Conservation (phyloP, 1,139 yeast genomes). For the Lizanozyma gosingica region DNA sequence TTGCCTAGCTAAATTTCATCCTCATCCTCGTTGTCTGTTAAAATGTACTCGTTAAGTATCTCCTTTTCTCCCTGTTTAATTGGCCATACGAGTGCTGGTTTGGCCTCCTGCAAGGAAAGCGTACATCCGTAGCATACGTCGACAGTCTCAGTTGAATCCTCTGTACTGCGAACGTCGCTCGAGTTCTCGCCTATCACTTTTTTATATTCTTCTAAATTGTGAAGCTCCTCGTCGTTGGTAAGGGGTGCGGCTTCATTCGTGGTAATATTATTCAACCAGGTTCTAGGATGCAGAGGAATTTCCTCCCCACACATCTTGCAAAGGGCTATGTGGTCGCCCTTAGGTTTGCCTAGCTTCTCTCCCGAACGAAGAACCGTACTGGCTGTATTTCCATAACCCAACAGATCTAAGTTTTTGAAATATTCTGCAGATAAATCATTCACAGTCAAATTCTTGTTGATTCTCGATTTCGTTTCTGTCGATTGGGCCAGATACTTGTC, state of each 20-base stretch:
- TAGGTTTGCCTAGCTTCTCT: slow-evolving; percentile 60
- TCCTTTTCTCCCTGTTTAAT: slow-evolving; percentile 18
- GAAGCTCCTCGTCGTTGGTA: slow-evolving; percentile 31
- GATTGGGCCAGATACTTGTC: slow-evolving; percentile 14
- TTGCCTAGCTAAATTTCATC: not conserved
- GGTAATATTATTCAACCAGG: slow-evolving; percentile 70
- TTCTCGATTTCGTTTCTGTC: slow-evolving; percentile 18
- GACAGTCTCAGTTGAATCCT: slow-evolving; percentile 7
- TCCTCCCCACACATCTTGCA: slow-evolving; percentile 48
- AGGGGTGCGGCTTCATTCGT: slow-evolving; percentile 51
- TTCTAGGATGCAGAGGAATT: slow-evolving; percentile 48
- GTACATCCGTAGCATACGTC: slow-evolving; percentile 73
- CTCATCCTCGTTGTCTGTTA: slow-evolving; percentile 32
- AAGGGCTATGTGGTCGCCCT: slow-evolving; percentile 7
- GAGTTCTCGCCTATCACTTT: not conserved
- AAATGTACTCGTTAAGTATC: slow-evolving; percentile 42
- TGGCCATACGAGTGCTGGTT: slow-evolving; percentile 49
- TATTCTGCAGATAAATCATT: slow-evolving; percentile 72
- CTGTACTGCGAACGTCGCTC: not conserved
- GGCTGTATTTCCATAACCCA: slow-evolving; percentile 83
- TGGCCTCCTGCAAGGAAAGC: slow-evolving; percentile 43
- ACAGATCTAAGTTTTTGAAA: slow-evolving; percentile 58
- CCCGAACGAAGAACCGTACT: slow-evolving; percentile 92
- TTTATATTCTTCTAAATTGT: not conserved
- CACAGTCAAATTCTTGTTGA: slow-evolving; percentile 65